Evolutionary conservation across 2,329 filamentous ascomycete species (phyloP).

Genomic region (Leptosphaerulina australis): DNA sequence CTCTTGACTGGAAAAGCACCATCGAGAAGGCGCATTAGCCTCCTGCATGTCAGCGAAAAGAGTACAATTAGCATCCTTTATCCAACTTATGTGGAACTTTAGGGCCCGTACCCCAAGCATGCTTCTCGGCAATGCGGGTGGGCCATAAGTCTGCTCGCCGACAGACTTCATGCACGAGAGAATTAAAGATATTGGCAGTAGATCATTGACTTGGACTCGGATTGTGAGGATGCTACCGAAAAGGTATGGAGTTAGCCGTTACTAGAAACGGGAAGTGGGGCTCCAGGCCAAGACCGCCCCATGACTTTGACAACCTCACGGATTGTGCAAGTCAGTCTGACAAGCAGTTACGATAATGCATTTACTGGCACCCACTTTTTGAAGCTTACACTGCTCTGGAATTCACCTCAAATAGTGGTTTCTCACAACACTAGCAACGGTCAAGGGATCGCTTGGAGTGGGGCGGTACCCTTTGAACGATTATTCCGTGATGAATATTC

Average conservation of each 20-base stretch:
- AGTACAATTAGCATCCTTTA: conserved; percentile 31
- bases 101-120: conserved; percentile 2
- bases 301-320: background rate
- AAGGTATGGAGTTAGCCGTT: background rate
- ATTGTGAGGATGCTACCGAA: background rate
- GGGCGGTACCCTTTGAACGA: background rate
- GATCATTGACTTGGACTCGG: background rate
- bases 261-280: conserved; percentile 18
- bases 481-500: background rate
- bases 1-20: conserved; percentile 1
- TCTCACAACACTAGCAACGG: background rate
- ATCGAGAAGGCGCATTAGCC: conserved; percentile 20
- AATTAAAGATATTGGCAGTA: background rate
- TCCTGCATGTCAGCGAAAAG: conserved; percentile 32
- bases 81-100: conserved; percentile 8
- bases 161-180: conserved; percentile 4
- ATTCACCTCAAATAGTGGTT: too few relatives aligned
- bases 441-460: background rate
- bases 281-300: background rate
- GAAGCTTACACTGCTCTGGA: background rate
- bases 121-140: conserved; percentile 8
- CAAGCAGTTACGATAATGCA: background rate
- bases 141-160: conserved; percentile 7
- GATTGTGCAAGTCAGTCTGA: background rate
- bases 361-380: background rate